These are phyloP conservation scores for Neoboletus subvelutipes DNA, from an alignment of 768 basidiomycete species.

Conservation along the genomic window DNA sequence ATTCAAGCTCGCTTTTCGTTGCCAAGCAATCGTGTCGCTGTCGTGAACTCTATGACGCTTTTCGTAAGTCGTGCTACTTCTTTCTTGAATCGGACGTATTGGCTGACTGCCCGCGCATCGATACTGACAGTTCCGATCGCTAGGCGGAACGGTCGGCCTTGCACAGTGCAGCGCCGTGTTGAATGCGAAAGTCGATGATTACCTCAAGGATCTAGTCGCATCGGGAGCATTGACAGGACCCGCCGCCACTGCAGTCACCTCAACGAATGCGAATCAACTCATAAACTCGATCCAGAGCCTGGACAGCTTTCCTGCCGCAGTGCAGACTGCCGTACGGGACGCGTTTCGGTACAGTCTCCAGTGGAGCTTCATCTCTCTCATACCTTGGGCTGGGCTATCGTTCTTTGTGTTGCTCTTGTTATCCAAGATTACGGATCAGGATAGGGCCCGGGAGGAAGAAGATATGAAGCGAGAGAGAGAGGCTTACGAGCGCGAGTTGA, in stretches of 20 bases:
- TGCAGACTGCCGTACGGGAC: background rate
- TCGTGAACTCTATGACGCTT: background rate
- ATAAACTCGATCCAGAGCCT: background rate
- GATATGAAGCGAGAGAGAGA: background rate
- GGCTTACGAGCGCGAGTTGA: background rate
- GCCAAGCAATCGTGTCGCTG: background rate
- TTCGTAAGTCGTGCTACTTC: background rate
- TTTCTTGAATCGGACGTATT: background rate
- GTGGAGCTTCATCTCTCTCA: constrained; percentile 36
- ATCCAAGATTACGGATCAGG: background rate
- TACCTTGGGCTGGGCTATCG: constrained; percentile 41
- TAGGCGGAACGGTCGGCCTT: background rate
- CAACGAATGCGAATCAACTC: background rate
- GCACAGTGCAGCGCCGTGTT: background rate
- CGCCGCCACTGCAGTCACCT: background rate
- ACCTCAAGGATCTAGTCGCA: background rate
- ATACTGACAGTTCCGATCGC: background rate
- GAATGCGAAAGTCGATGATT: background rate
- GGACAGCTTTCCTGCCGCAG: background rate
- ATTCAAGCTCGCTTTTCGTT: background rate
- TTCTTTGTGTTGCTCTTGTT: constrained; percentile 13
- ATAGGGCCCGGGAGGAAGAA: background rate
- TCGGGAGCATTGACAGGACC: background rate
- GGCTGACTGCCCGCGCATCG: background rate
- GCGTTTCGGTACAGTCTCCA: background rate